Evolutionary conservation across 1,284 basidiomycete genomes (phyloP).

Genomic region (Moesziomyces sp.): DNA sequence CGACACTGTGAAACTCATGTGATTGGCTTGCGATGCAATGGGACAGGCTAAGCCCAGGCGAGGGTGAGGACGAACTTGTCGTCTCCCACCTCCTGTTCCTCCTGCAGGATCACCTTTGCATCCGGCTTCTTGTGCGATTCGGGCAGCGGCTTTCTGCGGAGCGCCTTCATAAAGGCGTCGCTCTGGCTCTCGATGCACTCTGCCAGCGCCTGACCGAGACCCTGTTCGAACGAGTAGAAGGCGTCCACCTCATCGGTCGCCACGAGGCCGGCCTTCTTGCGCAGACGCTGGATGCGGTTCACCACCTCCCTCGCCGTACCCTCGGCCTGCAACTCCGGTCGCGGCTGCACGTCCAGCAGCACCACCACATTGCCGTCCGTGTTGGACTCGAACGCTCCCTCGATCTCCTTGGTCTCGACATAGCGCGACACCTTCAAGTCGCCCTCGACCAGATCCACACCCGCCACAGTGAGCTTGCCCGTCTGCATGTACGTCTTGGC

Average conservation of each 20-base stretch:
- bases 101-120: constrained; percentile 76
- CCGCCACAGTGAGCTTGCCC: constrained; percentile 85
- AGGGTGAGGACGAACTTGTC: constrained; percentile 75
- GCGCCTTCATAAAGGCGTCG: constrained; percentile 80
- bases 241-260: constrained; percentile 93
- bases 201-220: constrained; percentile 73
- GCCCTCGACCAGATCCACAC: constrained; percentile 87
- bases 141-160: constrained; percentile 72
- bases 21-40: background rate
- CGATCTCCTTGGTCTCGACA: constrained; percentile 74
- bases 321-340: constrained; percentile 86
- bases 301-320: constrained; percentile 90
- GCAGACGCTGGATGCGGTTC: constrained; percentile 92
- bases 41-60: constrained; percentile 49
- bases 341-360: constrained; percentile 86
- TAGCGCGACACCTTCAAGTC: constrained; percentile 91
- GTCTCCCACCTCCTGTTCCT: constrained; percentile 87
- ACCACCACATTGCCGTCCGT: constrained; percentile 96
- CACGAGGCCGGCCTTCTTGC: constrained; percentile 94
- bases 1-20: too few species aligned
- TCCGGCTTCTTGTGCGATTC: constrained; percentile 68
- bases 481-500: constrained; percentile 82
- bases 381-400: constrained; percentile 79
- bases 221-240: constrained; percentile 84
- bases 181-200: constrained; percentile 78